phyloP scores from a whole-genome alignment of 2,329 filamentous ascomycete genomes.

The Alternaria ethzedia region DNA sequence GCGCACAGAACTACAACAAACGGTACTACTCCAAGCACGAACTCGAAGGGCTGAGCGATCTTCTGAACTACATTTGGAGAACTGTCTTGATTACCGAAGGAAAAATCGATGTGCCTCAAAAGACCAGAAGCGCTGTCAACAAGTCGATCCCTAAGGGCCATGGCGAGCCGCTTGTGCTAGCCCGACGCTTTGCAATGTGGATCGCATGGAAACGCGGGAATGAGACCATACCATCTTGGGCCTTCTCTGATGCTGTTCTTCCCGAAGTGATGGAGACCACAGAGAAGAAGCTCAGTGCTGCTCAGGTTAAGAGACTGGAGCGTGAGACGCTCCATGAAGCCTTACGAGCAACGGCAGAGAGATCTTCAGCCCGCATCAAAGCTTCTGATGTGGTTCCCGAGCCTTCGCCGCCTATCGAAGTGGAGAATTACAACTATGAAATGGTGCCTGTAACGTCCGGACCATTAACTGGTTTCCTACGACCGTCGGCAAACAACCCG shows the following conservation, averaged over 20 bases:
- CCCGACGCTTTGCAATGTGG: conserved; percentile 68
- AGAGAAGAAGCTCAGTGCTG: conserved; percentile 63
- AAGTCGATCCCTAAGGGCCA: conserved; percentile 68
- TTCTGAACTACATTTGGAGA: conserved; percentile 66
- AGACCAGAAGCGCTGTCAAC: conserved; percentile 65
- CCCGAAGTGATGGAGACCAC: conserved; percentile 46
- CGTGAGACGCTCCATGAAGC: conserved; percentile 57
- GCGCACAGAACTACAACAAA: conserved; percentile 62
- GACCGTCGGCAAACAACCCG: conserved; percentile 46
- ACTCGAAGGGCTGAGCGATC: conserved; percentile 64
- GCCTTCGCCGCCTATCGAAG: conserved; percentile 17
- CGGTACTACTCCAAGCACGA: conserved; percentile 69
- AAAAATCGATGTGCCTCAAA: conserved; percentile 66
- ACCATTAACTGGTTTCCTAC: conserved; percentile 41
- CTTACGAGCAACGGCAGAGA: conserved; percentile 52
- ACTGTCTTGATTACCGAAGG: conserved; percentile 68
- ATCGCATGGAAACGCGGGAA: conserved; percentile 72
- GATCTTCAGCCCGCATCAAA: conserved; percentile 48
- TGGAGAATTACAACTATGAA: conserved; percentile 21
- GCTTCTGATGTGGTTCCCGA: conserved; percentile 24
- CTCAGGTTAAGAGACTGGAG: conserved; percentile 63
- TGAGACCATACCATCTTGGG: conserved; percentile 67
- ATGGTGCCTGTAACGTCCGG: conserved; percentile 22
- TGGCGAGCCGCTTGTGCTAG: conserved; percentile 66
- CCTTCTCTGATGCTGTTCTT: conserved; percentile 62